A percentile compares a stretch with the other conserved stretches of the same genome.
Evolutionary conservation across 805 yeast genomes (phyloP).

Genomic region (Isabelozyma pseudorhagii): DNA sequence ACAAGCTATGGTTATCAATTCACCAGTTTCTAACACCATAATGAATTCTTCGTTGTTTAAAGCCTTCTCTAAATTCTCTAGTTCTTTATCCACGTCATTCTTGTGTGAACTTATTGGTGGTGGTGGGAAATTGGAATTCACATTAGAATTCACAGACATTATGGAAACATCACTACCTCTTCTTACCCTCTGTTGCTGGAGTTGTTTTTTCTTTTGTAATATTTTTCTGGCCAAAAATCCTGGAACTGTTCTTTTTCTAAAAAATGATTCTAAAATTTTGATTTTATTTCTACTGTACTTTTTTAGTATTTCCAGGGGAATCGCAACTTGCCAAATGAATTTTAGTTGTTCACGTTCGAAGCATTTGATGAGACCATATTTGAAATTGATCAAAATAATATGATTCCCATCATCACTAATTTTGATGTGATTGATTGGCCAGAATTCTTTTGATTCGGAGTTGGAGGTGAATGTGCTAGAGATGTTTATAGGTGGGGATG

Average conservation of each 20-base stretch:
- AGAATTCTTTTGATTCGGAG: slow-evolving; percentile 45
- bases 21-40: slow-evolving; percentile 51
- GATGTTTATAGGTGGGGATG: slow-evolving; percentile 19
- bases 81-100: background rate
- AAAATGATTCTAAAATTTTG: slow-evolving; percentile 55
- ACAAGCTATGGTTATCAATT: slow-evolving; percentile 47
- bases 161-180: slow-evolving; percentile 30
- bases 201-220: slow-evolving; percentile 16
- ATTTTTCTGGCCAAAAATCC: slow-evolving; percentile 39
- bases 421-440: slow-evolving; percentile 62
- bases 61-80: slow-evolving; percentile 11
- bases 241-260: slow-evolving; percentile 53
- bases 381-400: slow-evolving; percentile 51
- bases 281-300: slow-evolving; percentile 16
- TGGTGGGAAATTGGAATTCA: slow-evolving; percentile 36
- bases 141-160: slow-evolving; percentile 14
- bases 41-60: slow-evolving; percentile 46
- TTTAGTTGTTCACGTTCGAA: slow-evolving; percentile 54
- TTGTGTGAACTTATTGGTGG: slow-evolving; percentile 12
- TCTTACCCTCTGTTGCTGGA: slow-evolving; percentile 16
- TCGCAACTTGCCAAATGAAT: slow-evolving; percentile 54
- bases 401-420: slow-evolving; percentile 59
- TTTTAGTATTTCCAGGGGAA: slow-evolving; percentile 30
- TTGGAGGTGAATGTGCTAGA: slow-evolving; percentile 41
- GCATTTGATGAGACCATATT: slow-evolving; percentile 51